Conservation (phyloP, 352 stramenopile species). For the Pythium monospermum region DNA sequence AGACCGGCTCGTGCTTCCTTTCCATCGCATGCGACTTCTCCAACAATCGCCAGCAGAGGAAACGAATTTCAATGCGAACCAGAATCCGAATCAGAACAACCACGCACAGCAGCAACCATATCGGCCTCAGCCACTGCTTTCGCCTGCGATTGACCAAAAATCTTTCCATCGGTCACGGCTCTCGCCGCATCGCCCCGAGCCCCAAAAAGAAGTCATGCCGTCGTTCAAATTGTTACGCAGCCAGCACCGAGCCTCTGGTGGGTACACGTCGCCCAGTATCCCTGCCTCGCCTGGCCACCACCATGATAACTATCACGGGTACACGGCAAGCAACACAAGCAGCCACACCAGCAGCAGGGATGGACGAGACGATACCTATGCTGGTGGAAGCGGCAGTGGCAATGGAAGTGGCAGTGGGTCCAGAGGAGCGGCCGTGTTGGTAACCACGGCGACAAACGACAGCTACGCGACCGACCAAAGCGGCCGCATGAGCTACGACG, state of each 20-base stretch:
- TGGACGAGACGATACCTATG: no score
- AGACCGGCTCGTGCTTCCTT: constrained; percentile 5
- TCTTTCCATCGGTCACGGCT: neutral
- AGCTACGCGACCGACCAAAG: constrained; percentile 10
- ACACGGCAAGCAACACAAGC: no score
- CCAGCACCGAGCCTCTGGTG: neutral
- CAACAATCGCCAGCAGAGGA: constrained; percentile 3
- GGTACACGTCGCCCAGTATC: neutral
- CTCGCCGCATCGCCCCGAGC: neutral
- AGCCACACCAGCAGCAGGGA: no score
- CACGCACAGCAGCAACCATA: constrained; percentile 4
- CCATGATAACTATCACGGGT: no score
- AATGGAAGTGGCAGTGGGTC: neutral
- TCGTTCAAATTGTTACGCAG: neutral
- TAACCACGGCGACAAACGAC: constrained; percentile 4
- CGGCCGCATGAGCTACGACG: neutral
- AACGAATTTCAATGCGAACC: neutral
- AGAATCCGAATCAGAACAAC: neutral
- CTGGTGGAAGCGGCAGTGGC: neutral
- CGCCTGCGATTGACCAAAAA: neutral
- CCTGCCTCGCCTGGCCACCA: neutral
- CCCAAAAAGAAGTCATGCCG: neutral
- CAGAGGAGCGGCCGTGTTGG: neutral
- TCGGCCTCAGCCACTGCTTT: neutral
- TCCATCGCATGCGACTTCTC: neutral